Evolutionary conservation across 208 protist genomes (phyloP).

Genomic region (Phytomonas sp.): DNA sequence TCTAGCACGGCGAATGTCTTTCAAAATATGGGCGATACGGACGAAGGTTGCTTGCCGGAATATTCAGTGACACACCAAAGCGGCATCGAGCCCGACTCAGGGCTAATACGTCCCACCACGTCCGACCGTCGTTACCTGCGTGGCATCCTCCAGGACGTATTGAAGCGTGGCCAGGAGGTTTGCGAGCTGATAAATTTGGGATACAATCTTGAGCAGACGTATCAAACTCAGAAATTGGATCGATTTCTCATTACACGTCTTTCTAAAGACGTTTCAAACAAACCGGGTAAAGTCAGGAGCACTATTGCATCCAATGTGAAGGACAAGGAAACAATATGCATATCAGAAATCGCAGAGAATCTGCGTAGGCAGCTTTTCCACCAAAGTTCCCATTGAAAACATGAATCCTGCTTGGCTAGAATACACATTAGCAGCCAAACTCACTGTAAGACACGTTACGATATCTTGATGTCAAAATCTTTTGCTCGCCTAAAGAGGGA

Average conservation of each 20-base stretch:
- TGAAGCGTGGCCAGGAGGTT: constrained; percentile 30
- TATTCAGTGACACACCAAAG: constrained; percentile 1
- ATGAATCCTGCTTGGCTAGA: not conserved
- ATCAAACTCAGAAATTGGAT: constrained; percentile 29
- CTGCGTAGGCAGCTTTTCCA: not conserved
- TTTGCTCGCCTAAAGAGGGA: not conserved
- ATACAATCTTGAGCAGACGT: constrained; percentile 22
- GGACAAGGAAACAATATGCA: not conserved
- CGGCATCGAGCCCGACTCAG: not conserved
- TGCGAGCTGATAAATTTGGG: constrained; percentile 35
- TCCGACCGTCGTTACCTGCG: constrained; percentile 32
- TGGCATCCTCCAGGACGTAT: constrained; percentile 22
- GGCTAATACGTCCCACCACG: constrained; percentile 32
- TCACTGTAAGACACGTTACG: not conserved
- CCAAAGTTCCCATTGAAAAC: not conserved
- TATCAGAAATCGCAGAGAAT: not conserved
- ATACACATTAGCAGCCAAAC: not conserved
- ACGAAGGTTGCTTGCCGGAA: not conserved
- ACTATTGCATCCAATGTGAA: not conserved
- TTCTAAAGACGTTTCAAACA: not conserved
- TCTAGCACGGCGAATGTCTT: constrained; percentile 19
- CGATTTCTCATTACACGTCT: constrained; percentile 48
- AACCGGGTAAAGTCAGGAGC: not conserved
- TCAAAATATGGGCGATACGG: not conserved
- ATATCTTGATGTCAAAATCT: not conserved